These are phyloP conservation scores for Fonsecaea monophora DNA, from an alignment of 2,329 filamentous ascomycete genomes.

Conservation along the genomic window DNA sequence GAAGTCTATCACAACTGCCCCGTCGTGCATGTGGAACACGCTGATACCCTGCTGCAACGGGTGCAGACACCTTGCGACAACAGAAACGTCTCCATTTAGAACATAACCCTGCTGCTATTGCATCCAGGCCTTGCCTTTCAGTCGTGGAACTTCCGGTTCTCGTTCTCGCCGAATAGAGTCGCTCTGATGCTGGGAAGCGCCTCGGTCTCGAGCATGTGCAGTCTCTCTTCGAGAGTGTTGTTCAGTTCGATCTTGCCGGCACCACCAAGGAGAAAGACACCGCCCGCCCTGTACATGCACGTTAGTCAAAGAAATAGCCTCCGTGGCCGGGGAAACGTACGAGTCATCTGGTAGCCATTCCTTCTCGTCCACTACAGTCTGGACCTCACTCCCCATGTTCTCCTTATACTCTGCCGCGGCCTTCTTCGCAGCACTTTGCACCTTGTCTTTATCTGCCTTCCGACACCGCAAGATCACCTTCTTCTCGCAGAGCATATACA, in stretches of 20 bases:
- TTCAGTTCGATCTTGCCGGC: conserved; percentile 96
- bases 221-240: conserved; percentile 94
- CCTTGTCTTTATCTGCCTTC: conserved; percentile 76
- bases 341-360: conserved; percentile 79
- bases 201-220: conserved; percentile 82
- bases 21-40: not conserved
- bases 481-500: conserved; percentile 85
- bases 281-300: conserved; percentile 72
- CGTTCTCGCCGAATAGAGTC: conserved; percentile 90
- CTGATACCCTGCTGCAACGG: not conserved
- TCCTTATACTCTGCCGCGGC: conserved; percentile 86
- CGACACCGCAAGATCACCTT: conserved; percentile 76
- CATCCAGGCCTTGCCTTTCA: conserved; percentile 54
- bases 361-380: conserved; percentile 76
- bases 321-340: conserved; percentile 63
- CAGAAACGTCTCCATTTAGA: not conserved
- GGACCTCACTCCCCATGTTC: conserved; percentile 71
- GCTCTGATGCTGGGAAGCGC: conserved; percentile 84
- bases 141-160: conserved; percentile 94
- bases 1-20: not conserved
- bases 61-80: not conserved
- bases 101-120: not conserved
- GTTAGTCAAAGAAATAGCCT: not conserved
- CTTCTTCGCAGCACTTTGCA: conserved; percentile 78
- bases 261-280: conserved; percentile 79